Conservation (phyloP, 345 rosid genomes). For the Triadica sebifera region DNA sequence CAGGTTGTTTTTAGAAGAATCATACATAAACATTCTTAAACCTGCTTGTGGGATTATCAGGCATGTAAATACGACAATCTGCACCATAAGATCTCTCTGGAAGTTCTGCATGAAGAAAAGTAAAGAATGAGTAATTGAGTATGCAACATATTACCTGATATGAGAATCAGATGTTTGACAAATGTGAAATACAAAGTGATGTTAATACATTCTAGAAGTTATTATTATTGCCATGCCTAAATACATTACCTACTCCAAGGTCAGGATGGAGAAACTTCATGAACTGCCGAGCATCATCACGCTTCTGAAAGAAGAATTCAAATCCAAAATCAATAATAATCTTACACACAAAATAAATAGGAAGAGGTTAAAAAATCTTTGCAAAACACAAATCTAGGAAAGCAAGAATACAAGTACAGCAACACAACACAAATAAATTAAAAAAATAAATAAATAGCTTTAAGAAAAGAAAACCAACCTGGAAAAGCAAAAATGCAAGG, state of each 20-base stretch:
- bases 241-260: slow-evolving; percentile 83
- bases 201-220: background rate
- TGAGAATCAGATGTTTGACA: slow-evolving; percentile 6
- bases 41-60: slow-evolving; percentile 91
- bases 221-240: background rate
- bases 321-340: slow-evolving; percentile 29
- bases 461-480: slow-evolving; percentile 49
- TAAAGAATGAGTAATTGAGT: background rate
- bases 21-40: slow-evolving; percentile 99
- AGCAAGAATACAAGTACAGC: background rate
- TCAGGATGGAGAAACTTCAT: slow-evolving; percentile 99
- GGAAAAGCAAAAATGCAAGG: slow-evolving; percentile 95
- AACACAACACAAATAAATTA: background rate
- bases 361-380: background rate
- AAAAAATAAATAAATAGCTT: background rate
- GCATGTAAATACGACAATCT: slow-evolving; percentile 84
- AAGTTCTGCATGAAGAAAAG: slow-evolving; percentile 59
- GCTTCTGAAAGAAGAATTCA: slow-evolving; percentile 51
- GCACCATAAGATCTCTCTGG: slow-evolving; percentile 98
- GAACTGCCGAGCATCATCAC: slow-evolving; percentile 93
- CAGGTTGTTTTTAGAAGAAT: slow-evolving; percentile 54
- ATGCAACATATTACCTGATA: slow-evolving; percentile 4
- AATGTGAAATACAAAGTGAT: background rate
- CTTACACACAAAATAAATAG: background rate
- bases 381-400: background rate